These are phyloP conservation scores for Sindora glabra DNA, from an alignment of 306 rosid species.

Conservation along the genomic window DNA sequence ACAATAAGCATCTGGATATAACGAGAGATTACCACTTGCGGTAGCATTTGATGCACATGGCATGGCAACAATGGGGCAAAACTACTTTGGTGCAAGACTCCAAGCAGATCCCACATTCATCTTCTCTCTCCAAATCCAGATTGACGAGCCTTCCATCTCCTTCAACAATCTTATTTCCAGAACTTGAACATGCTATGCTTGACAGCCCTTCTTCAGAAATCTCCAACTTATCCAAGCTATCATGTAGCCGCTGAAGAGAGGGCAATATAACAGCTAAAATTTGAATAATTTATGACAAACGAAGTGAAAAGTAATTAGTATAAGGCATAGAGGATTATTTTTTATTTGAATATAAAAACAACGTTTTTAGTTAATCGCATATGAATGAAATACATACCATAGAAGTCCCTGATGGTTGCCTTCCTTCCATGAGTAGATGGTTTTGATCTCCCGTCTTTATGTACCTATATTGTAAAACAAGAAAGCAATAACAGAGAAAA, in stretches of 20 bases:
- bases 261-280: slow-evolving; percentile 83
- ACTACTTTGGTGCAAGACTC: slow-evolving; percentile 95
- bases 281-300: too few relatives aligned
- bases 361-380: too few relatives aligned
- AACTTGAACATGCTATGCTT: slow-evolving; percentile 31
- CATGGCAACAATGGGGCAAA: slow-evolving; percentile 88
- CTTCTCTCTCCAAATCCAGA: slow-evolving; percentile 77
- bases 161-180: slow-evolving; percentile 32
- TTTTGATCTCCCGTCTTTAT: slow-evolving; percentile 66
- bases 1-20: too few relatives aligned
- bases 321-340: not conserved
- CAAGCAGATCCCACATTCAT: slow-evolving; percentile 94
- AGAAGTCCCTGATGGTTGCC: slow-evolving; percentile 78
- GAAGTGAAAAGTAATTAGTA: slow-evolving; percentile 19
- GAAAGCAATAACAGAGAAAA: not conserved
- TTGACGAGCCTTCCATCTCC: slow-evolving; percentile 34
- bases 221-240: slow-evolving; percentile 51
- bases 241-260: slow-evolving; percentile 81
- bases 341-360: too few relatives aligned
- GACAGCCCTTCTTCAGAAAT: too few relatives aligned
- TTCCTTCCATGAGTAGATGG: slow-evolving; percentile 74
- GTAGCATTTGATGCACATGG: slow-evolving; percentile 97
- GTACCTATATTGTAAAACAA: slow-evolving; percentile 42
- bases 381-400: slow-evolving; percentile 53
- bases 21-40: slow-evolving; percentile 66